phyloP scores from a whole-genome alignment of 2,329 filamentous ascomycete species.

The Venturia carpophila region DNA sequence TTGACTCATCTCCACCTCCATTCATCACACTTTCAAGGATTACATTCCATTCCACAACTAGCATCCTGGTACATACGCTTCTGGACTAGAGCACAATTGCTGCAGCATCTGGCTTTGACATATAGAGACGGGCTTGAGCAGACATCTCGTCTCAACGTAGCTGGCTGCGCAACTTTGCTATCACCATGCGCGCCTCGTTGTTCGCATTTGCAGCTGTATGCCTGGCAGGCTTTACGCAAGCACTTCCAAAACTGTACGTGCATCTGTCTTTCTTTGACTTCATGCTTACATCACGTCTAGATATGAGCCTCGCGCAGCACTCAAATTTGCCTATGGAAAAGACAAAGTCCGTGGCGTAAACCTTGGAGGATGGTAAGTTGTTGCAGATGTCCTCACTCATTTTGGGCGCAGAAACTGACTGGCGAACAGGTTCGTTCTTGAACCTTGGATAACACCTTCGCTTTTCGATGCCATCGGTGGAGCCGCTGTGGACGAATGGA shows the following conservation, averaged over 20 bases:
- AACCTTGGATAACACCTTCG: conserved; percentile 93
- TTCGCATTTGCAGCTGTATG: not conserved
- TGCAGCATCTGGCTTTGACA: not conserved
- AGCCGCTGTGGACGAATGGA: conserved; percentile 69
- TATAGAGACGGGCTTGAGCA: not conserved
- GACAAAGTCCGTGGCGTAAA: conserved; percentile 84
- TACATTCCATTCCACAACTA: not conserved
- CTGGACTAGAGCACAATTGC: not conserved
- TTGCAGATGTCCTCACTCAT: conserved; percentile 24
- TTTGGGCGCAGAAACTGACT: not conserved
- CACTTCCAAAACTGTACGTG: not conserved
- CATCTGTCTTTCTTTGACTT: not conserved
- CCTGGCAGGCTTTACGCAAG: conserved; percentile 9
- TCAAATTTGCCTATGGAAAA: conserved; percentile 52
- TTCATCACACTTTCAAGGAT: not conserved
- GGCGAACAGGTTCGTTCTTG: conserved; percentile 58
- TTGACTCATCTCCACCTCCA: not conserved
- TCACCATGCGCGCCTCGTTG: conserved; percentile 1
- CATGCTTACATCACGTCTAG: not conserved
- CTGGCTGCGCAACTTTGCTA: not conserved
- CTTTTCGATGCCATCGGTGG: conserved; percentile 55
- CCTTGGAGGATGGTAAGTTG: conserved; percentile 75
- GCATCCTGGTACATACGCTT: not conserved
- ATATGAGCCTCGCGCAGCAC: not conserved
- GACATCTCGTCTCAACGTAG: not conserved